These are phyloP conservation scores for Beauveria sp. DNA, from an alignment of 2,329 filamentous ascomycete species.

Conservation along the genomic window DNA sequence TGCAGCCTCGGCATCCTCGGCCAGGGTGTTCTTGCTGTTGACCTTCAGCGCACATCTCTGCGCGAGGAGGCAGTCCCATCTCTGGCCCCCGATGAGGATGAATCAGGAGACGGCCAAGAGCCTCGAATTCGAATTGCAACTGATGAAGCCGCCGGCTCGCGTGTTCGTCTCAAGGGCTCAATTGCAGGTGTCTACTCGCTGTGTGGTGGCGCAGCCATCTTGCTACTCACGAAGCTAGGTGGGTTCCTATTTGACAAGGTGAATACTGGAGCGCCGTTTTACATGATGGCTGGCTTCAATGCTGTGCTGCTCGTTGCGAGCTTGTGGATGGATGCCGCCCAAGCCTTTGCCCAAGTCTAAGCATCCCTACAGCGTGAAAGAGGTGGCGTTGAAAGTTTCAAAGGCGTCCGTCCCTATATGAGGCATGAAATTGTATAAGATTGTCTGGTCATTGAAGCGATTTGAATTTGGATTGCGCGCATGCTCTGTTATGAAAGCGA, in stretches of 20 bases:
- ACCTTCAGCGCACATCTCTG: constrained; percentile 25
- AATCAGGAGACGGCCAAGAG: constrained; percentile 31
- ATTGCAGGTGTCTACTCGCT: constrained; percentile 93
- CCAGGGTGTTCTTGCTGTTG: constrained; percentile 60
- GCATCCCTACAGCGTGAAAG: neutral
- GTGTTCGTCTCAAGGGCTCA: constrained; percentile 72
- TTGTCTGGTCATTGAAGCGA: neutral
- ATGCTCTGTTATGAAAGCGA: neutral
- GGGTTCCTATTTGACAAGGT: constrained; percentile 76
- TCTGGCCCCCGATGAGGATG: constrained; percentile 29
- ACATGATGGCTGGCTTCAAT: constrained; percentile 89
- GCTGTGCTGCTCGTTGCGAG: constrained; percentile 56
- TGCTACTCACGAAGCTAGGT: constrained; percentile 85
- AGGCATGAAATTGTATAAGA: neutral
- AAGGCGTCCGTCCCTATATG: neutral
- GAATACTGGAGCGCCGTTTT: constrained; percentile 76
- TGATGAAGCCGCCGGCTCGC: constrained; percentile 31
- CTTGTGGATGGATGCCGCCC: constrained; percentile 41
- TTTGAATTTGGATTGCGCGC: neutral
- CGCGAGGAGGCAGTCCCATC: constrained; percentile 17
- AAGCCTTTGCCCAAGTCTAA: constrained; percentile 25
- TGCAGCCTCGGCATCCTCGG: constrained; percentile 87
- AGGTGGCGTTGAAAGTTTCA: neutral
- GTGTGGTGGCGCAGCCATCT: constrained; percentile 80
- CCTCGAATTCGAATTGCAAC: constrained; percentile 29